Conservation (phyloP, 2,329 filamentous ascomycete species). For the Fusarium sp. region DNA sequence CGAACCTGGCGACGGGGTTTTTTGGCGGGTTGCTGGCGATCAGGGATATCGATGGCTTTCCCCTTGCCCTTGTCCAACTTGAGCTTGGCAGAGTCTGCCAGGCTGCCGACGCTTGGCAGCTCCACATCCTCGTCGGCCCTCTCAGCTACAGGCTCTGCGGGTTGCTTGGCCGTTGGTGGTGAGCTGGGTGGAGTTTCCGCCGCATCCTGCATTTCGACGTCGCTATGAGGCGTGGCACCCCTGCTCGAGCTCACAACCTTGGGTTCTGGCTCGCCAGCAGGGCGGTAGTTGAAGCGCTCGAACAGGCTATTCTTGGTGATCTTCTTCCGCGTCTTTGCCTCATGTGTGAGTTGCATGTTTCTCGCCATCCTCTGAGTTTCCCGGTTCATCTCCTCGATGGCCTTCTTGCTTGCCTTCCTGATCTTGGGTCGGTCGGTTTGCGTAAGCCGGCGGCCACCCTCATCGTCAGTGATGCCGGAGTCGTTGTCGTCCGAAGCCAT, state of each 20-base stretch:
- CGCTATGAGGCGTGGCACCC: slow-evolving; percentile 63
- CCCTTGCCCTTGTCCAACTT: slow-evolving; percentile 70
- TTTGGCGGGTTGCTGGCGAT: slow-evolving; percentile 38
- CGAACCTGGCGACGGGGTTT: slow-evolving; percentile 62
- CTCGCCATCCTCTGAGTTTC: slow-evolving; percentile 93
- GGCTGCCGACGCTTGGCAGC: slow-evolving; percentile 51
- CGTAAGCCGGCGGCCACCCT: slow-evolving; percentile 73
- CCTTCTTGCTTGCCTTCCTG: slow-evolving; percentile 93
- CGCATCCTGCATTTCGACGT: slow-evolving; percentile 63
- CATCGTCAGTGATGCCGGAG: slow-evolving; percentile 71
- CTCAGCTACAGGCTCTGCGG: slow-evolving; percentile 14
- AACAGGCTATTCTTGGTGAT: slow-evolving; percentile 87
- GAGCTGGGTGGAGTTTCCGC: slow-evolving; percentile 80
- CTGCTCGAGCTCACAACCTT: slow-evolving; percentile 68
- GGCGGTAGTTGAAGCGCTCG: slow-evolving; percentile 82
- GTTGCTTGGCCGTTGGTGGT: slow-evolving; percentile 57
- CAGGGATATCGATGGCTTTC: slow-evolving; percentile 55
- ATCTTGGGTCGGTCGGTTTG: slow-evolving; percentile 74
- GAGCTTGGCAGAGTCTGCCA: slow-evolving; percentile 47
- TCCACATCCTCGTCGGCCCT: slow-evolving; percentile 17
- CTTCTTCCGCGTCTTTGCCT: slow-evolving; percentile 92
- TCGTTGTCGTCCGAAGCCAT: slow-evolving; percentile 52
- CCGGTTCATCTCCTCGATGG: slow-evolving; percentile 91
- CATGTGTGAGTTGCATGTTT: slow-evolving; percentile 90
- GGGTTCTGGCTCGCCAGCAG: slow-evolving; percentile 50